phyloP scores from a whole-genome alignment of 108 stramenopile species.

The Nannochloropsis gaditana region DNA sequence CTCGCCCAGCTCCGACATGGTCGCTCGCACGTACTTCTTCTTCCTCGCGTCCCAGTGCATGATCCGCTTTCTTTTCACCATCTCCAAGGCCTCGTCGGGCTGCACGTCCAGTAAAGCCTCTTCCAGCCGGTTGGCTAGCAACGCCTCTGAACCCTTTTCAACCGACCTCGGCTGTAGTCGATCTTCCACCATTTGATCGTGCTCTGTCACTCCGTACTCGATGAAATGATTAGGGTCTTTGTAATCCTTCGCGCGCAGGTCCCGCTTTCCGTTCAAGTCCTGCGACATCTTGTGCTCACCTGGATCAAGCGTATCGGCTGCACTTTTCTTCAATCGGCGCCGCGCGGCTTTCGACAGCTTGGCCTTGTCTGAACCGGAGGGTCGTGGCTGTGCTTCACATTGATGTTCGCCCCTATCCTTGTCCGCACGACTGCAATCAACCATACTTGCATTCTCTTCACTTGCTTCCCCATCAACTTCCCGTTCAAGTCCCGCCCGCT shows the following conservation, averaged over 20 bases:
- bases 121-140: constrained; percentile 58
- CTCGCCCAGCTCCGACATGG: constrained; percentile 48
- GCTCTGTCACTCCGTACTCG: constrained; percentile 63
- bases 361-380: neutral
- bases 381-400: neutral
- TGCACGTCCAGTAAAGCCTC: constrained; percentile 89
- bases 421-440: neutral
- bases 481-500: neutral
- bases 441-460: neutral
- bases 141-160: constrained; percentile 30
- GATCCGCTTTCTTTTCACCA: constrained; percentile 78
- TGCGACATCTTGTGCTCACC: neutral
- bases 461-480: constrained; percentile 4
- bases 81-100: constrained; percentile 82
- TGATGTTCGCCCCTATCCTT: neutral
- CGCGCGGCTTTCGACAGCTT: neutral
- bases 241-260: constrained; percentile 44
- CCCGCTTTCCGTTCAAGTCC: neutral
- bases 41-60: constrained; percentile 95
- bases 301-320: neutral
- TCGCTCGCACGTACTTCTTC: constrained; percentile 69
- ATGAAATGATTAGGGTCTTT: constrained; percentile 74
- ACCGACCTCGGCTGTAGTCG: constrained; percentile 27
- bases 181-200: constrained; percentile 26
- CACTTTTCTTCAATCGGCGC: neutral